These are phyloP conservation scores for Ceratocystis harringtonii DNA, from an alignment of 2,329 filamentous ascomycete species.

Conservation along the genomic window DNA sequence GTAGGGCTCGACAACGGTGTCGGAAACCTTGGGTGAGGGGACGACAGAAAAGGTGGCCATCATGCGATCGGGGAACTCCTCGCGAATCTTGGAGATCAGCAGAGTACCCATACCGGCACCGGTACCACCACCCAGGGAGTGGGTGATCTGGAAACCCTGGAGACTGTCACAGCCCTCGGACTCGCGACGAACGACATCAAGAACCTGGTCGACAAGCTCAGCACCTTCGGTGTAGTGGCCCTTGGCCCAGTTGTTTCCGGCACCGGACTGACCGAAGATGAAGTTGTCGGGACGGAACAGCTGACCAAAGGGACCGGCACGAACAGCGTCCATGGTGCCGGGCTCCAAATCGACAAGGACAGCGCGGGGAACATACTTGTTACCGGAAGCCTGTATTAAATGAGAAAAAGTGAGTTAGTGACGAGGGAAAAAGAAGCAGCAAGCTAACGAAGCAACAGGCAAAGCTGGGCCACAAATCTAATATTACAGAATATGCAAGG, in stretches of 20 bases:
- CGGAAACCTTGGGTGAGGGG: slow-evolving; percentile 97
- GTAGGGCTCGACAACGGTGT: slow-evolving; percentile 99
- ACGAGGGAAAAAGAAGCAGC: not conserved
- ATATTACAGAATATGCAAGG: no score
- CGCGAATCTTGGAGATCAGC: slow-evolving; percentile 99
- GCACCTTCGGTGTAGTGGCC: slow-evolving; percentile 99
- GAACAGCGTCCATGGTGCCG: slow-evolving; percentile 98
- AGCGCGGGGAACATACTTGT: slow-evolving; percentile 99
- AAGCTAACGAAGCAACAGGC: not conserved
- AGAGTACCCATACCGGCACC: slow-evolving; percentile 99
- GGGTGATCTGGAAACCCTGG: slow-evolving; percentile 99
- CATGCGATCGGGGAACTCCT: slow-evolving; percentile 99
- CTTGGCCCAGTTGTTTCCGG: slow-evolving; percentile 99
- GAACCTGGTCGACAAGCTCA: slow-evolving; percentile 93
- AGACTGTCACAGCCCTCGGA: slow-evolving; percentile 98
- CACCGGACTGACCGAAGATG: slow-evolving; percentile 97
- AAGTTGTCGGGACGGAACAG: slow-evolving; percentile 99
- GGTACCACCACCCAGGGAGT: slow-evolving; percentile 99
- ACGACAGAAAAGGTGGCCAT: slow-evolving; percentile 99
- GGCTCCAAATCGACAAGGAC: slow-evolving; percentile 99
- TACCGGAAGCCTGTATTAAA: slow-evolving; percentile 64
- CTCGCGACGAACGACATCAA: slow-evolving; percentile 97
- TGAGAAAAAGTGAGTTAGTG: slow-evolving; percentile 16
- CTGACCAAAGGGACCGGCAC: slow-evolving; percentile 93
- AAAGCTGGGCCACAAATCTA: no score